Base-by-base conservation (phyloP, 1,284 basidiomycete genomes). In the Boletellus deceptivus region DNA sequence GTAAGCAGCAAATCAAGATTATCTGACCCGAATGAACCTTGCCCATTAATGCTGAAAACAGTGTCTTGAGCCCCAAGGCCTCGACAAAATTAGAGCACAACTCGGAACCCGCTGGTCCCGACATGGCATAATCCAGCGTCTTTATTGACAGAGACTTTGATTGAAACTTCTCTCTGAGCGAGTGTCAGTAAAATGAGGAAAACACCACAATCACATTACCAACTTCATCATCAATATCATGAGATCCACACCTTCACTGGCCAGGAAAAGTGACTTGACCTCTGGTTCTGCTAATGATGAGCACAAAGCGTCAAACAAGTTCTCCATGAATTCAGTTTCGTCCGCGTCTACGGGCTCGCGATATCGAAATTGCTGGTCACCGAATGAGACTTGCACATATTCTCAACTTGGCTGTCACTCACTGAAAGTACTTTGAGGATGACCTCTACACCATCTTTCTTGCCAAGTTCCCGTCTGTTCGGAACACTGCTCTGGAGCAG, bases 181-280 rank as follows among this genome's bases (percentile, higher is more conserved):
- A 58, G 38, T 55, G 46, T 53, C 34, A 59, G 52, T 35, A n/a
- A 53, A 44, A 24, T 13, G 46, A 42, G 3, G 20, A 44, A 25
- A 4, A 11, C 20, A 4, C 38, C 20, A 35, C 29, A 3, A 49
- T 38, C 38, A 44, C 47, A 59, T 24, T 25, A 71, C 84, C 42
- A 59, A 94, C 91, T 89, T 94, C 84, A 98, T 91, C 76, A 98
- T 89, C 53, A 98, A 75, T 18, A 97, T 81, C 94, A 99, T 98
- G 22, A 99, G 78, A 62, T 99, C 97, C 11, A 94, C 84, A 1
- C 97, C 97, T 69, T 99, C 97, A 10, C 85, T 87, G n/a, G 86
- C 80, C 9, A 94, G 70, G 72, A 98, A 98, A 2, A 81, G 70
- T n/a, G 76, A 67, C 69, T 97, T 97, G 68, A 89, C 83, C 46